Evolutionary conservation across 2,329 filamentous ascomycete species (phyloP).

Genomic region (Lecanosticta acicola): DNA sequence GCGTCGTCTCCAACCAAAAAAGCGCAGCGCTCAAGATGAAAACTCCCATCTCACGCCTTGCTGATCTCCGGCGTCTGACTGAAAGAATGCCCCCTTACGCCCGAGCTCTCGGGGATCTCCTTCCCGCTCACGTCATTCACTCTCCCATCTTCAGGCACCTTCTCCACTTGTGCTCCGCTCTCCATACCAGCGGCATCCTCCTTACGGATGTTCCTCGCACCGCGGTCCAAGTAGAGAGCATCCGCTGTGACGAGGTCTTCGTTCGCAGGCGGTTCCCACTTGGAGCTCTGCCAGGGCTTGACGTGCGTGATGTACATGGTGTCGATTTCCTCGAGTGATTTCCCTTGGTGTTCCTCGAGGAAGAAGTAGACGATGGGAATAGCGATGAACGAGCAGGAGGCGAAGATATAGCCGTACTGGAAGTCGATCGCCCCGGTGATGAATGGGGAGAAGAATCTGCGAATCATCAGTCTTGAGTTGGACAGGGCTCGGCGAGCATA

Average conservation of each 20-base stretch:
- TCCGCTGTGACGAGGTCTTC: constrained; percentile 31
- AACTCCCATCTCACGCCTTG: neutral
- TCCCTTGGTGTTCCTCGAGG: constrained; percentile 66
- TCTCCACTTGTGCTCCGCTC: constrained; percentile 21
- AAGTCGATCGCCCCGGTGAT: constrained; percentile 68
- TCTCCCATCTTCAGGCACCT: constrained; percentile 21
- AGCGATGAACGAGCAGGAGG: constrained; percentile 61
- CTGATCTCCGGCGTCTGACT: neutral
- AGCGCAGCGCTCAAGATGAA: too few relatives aligned
- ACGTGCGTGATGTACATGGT: constrained; percentile 60
- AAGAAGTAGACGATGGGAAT: constrained; percentile 69
- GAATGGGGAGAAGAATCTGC: constrained; percentile 68
- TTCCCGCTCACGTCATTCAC: constrained; percentile 28
- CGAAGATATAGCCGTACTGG: constrained; percentile 70
- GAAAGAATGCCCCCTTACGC: constrained; percentile 24
- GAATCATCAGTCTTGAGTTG: neutral
- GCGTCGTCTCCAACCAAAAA: too few relatives aligned
- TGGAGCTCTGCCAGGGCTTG: constrained; percentile 29
- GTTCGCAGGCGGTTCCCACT: constrained; percentile 30
- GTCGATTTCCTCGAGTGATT: constrained; percentile 73
- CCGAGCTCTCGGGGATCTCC: constrained; percentile 23
- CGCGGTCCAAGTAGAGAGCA: constrained; percentile 25
- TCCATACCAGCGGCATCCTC: constrained; percentile 30
- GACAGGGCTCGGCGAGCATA: neutral
- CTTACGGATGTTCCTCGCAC: constrained; percentile 31